Base-by-base conservation (phyloP, 768 basidiomycete genomes). In the Tricholoma bakamatsutake region DNA sequence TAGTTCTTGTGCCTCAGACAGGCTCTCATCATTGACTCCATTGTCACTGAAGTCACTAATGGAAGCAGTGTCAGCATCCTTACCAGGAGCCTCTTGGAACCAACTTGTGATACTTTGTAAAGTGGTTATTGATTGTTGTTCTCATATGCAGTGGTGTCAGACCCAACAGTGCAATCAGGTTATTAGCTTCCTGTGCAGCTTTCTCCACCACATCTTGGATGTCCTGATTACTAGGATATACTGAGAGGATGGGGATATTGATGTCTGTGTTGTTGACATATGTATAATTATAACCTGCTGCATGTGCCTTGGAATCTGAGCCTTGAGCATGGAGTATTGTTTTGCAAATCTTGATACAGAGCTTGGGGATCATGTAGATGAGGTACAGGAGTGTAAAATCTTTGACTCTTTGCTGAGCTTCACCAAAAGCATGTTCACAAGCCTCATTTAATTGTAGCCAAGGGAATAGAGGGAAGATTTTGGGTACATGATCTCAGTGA, bases 301-400 rank as follows among this genome's bases (percentile, higher is more conserved):
- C 67, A 0, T 51, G 34, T 12, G 60, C 64, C 24, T 64, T 68
- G 8, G 50, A 24, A 57, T 67, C 54, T 1, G 61, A 55, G 3
- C 47, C 33, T 21, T 57, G 54, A 3, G 39, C 18, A 2, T 27
- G 35, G 17, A 65, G 54, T 10, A 64, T 49, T 9, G 57, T 70
- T 24, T 65, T 55, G 1, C 67, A 62, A 24, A 73, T 45, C 70
- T 68, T 1, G 21, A 24, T 24, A 24, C 21, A 24, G 21, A 24
- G 21, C 21, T 24, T 24, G 21, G 21, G 21, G 21, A 66, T 48
- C 63, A 73, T 68, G 30, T 66, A 58, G 4, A 60, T 27, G 49
- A 70, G 64, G 52, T 74, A 67, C 8, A 66, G 61, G n/a, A 65
- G 46, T 0, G 72, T 73, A 55, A 74, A 76, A 48, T 76, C 73